Evolutionary conservation across 2,329 filamentous ascomycete species (phyloP), one percentile per base, ranked within the genome.

Genomic region (Phyllosticta capitalensis): DNA sequence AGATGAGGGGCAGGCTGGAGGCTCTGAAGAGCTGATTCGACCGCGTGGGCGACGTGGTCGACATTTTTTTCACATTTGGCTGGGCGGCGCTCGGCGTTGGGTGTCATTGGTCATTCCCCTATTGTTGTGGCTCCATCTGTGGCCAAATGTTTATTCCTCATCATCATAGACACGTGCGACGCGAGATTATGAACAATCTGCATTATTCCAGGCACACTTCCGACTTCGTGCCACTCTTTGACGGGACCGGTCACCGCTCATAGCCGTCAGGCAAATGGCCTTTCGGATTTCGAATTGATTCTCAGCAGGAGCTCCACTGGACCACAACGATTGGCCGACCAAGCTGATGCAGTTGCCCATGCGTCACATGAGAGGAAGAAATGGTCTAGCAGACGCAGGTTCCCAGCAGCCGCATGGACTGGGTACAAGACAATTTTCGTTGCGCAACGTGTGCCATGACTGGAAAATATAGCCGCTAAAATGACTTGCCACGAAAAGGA

Each of bases 1-100:
- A 95, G 78, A 97, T 97, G 94, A 81, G 92, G 71, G 91, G 91
- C 66, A 81, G 92, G 54, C 74, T 99, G 66, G 90, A 97, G 76
- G 92, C 92, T 38, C 76, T 97, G 70, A 89, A 94, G 81, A 96
- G 91, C 74, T 96, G 73, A 80, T 21, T 45, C 38, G 38, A n/a
- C 33, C 12, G 10, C 38, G 17, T 19, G 17, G 17, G 38, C 38
- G 38, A 19, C 6, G 14, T n/a, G 38, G 38, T 45, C 38, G 17
- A 45, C 38, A 45, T 45, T n/a, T 19, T 45, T n/a, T 19, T 45
- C 38, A 45, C n/a, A n/a, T n/a, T 6, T 6, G 38, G 38, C 14
- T 3, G 14, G 38, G 38, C n/a, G 38, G 38, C 38, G 38, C 38
- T 7, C 38, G 38, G 38, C 38, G 38, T 45, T 45, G 17, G 38